Evolutionary conservation across 2,329 filamentous ascomycete genomes (phyloP), one percentile per base, ranked within the genome.

Genomic region (Exophiala dermatitidis): DNA sequence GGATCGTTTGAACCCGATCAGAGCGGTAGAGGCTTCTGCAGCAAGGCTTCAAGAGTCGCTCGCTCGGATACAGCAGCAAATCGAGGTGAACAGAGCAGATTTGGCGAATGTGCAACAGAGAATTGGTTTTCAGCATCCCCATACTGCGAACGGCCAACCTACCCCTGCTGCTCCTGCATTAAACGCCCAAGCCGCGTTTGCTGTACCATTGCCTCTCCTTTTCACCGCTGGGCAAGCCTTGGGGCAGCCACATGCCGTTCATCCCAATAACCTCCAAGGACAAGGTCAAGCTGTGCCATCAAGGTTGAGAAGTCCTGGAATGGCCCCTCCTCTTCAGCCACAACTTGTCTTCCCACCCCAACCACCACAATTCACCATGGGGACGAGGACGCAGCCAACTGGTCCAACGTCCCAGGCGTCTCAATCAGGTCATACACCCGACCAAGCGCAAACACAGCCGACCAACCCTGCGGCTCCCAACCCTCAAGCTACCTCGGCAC

Each of bases 51-150:
- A 59, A 42, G 54, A 56, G 30, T 51, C 51, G 4, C 48, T 59
- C 5, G 36, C 52, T 34, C 51, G 54, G 31, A 54, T 59, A 30
- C 57, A 59, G 38, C 54, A 59, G 33, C 54, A 56, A 29, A 50
- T 59, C 32, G 57, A 59, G 29, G 33, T 52, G 30, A 59, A 57
- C 29, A 51, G 57, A 45, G 57, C 57, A 3, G 57, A 59, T 32
- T 46, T 59, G 19, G 38, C 45, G 34, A 42, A 48, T 31, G 57
- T 57, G n/a, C 57, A 57, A 48, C 57, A 57, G 12, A 50, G 55
- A 46, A 56, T 60, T 44, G 54, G 46, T 3, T n/a, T 53, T n/a
- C 54, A 57, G 34, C 54, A 53, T 26, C 38, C 46, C 42, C 36
- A 38, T 12, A 8, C 19, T 38, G 36, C 10, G 1, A 12, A 8